Percentiles rank a stretch among this genome's conserved stretches.
Conservation (phyloP, 2,329 filamentous ascomycete genomes). For the Xylaria multiplex region DNA sequence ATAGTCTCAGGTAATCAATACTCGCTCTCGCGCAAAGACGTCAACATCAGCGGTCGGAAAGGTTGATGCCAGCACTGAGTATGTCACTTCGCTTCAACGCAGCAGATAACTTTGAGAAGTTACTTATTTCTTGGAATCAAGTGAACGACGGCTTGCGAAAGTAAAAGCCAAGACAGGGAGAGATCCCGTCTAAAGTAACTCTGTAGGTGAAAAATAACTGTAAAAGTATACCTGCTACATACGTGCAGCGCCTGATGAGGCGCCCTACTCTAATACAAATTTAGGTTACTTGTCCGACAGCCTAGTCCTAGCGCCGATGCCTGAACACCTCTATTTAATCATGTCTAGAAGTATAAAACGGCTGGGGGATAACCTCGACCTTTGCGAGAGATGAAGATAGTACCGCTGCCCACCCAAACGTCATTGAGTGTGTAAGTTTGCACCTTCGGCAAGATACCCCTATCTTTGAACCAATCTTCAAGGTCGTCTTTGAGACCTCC, state of each 20-base stretch:
- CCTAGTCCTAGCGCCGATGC: not conserved
- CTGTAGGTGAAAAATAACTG: too few relatives aligned
- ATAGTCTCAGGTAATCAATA: too few relatives aligned
- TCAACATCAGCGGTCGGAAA: too few relatives aligned
- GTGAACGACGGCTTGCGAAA: not conserved
- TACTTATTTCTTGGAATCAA: not conserved
- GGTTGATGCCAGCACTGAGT: too few relatives aligned
- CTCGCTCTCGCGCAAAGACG: too few relatives aligned
- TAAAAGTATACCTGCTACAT: too few relatives aligned
- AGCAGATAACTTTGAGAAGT: conserved; percentile 1
- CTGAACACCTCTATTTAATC: not conserved
- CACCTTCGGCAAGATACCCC: not conserved
- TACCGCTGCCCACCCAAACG: not conserved
- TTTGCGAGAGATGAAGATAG: not conserved
- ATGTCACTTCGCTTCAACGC: not conserved
- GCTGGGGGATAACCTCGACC: conserved; percentile 3
- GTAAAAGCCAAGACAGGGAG: not conserved
- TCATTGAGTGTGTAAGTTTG: not conserved
- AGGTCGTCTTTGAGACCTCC: not conserved
- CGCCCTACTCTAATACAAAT: not conserved
- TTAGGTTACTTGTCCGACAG: not conserved
- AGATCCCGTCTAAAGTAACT: not conserved
- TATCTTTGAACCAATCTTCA: conserved; percentile 6
- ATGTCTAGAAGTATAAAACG: conserved; percentile 2
- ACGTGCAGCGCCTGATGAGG: not conserved